Base-by-base conservation (phyloP, 1,284 basidiomycete genomes). In the Cystobasidium slooffiae region DNA sequence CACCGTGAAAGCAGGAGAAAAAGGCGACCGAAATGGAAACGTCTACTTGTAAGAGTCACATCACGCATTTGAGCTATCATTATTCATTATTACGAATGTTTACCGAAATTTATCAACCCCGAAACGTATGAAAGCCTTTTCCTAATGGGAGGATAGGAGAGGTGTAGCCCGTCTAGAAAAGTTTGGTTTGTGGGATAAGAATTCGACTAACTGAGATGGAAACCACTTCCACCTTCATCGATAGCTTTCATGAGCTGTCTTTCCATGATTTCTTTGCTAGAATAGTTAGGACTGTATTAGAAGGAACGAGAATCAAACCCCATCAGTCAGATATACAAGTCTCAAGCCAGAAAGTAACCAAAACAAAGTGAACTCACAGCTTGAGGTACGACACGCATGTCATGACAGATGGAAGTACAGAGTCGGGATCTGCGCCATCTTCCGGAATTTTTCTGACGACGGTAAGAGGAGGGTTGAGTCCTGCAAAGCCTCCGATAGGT, bases 401-500 rank as follows among this genome's bases (percentile, higher is more conserved):
- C 96, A 98, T 98, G 58, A 98, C 95, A 81, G 93, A 95, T 0
- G 96, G 96, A 51, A 99, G 85, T 82, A 97, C 97, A 82, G 97
- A 93, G 82, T 99, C 94, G 0, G 96, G 88, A 88, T 77, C 94
- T 6, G 65, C 63, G 0, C 75, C 64, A 47, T 80, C 77, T 82
- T 98, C 97, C 79, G 96, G 94, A 20, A 93, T 93, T 82, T 99
- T 97, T 79, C 95, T 91, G 56, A 99, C 96, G 12, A 99, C 94
- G 0, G 97, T 99, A 76, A 99, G 86, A 14, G 91, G 89, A 1
- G 97, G 97, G 79, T 92, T 95, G 73, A 99, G 86, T 1, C 93
- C 94, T 74, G 92, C 89, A 89, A 99, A 99, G 67, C 97, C 59
- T 20, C 61, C 69, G 39, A 74, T 51, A 20, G 93, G 93, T 59